Base-by-base conservation (phyloP, 2,329 filamentous ascomycete species). In the Cladorrhinum sp. region DNA sequence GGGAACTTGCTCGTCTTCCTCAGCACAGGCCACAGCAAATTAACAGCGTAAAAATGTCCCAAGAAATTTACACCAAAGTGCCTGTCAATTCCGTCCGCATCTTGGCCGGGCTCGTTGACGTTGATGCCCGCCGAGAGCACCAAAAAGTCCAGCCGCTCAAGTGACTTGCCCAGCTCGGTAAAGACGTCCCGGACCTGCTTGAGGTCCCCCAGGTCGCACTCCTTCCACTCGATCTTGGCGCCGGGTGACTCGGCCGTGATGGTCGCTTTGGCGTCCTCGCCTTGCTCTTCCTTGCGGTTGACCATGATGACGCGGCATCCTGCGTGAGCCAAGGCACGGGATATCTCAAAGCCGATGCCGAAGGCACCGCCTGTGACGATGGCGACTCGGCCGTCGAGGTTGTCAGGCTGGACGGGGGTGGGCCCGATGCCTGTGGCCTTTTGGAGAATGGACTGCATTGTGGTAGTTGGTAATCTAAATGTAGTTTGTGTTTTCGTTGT, bases 41-140 rank as follows among this genome's bases (percentile, higher is more conserved):
- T 79, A 56, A 66, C 65, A 5, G 68, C 75, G 59, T 79, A 79
- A 61, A 75, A 79, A 13, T 80, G 76, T 0, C 76, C 77, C 1
- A 80, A 70, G 60, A 71, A 79, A 55, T 79, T 80, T 3, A 80
- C 76, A 1, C 73, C 73, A 62, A 80, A 80, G 59, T 77, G 74
- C 3, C 75, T 70, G 36, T 80, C 78, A 53, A 79, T 76, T 0
- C 73, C 73, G 53, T 79, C 77, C 0, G 65, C 45, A 16, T 75
- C 73, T 1, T 73, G 58, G 1, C 66, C 72, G 65, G 72, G 78
- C 58, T 74, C 68, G 55, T 76, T 77, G 0, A 70, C 71, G 62
- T 79, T 79, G 61, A 79, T 78, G 3, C 77, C 77, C 0, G 77
- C 76, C 0, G 72, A 76, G 1, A 78, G 66, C 0, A 78, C 74